phyloP scores from a whole-genome alignment of 192 early-diverging fungal species.

The Podila clonocystis region DNA sequence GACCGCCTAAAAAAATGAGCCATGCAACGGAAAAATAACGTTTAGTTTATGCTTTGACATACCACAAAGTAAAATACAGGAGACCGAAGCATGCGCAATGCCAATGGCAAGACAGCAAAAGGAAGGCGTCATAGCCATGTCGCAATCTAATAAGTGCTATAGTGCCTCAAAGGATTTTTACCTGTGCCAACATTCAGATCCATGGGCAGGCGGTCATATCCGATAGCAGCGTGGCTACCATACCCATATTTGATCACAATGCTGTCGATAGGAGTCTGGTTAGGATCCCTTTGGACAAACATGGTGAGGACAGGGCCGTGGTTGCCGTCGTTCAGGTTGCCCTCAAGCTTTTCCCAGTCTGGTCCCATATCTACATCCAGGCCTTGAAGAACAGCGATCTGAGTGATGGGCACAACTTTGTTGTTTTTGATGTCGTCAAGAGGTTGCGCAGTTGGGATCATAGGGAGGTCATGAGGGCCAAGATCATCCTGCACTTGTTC shows the following conservation, averaged over 20 bases:
- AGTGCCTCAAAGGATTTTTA: not conserved
- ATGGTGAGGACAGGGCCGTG: constrained; percentile 37
- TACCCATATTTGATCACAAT: constrained; percentile 56
- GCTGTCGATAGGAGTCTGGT: constrained; percentile 38
- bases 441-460: not conserved
- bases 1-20: constrained; percentile 22
- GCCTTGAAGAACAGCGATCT: constrained; percentile 35
- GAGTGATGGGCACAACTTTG: constrained; percentile 19
- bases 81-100: not conserved
- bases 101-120: not conserved
- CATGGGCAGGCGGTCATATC: constrained; percentile 52
- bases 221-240: constrained; percentile 47
- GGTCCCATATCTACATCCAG: constrained; percentile 20
- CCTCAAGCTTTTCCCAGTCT: constrained; percentile 36
- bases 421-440: not conserved
- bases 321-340: constrained; percentile 45
- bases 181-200: constrained; percentile 53
- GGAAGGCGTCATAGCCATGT: not conserved
- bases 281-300: constrained; percentile 38
- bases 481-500: not conserved
- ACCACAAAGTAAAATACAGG: too few species aligned
- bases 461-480: not conserved
- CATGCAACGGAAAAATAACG: too few species aligned
- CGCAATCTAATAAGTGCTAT: not conserved
- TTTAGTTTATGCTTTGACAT: too few species aligned